Conservation (phyloP, 305 asterid species). For the Fraxinus velutina region DNA sequence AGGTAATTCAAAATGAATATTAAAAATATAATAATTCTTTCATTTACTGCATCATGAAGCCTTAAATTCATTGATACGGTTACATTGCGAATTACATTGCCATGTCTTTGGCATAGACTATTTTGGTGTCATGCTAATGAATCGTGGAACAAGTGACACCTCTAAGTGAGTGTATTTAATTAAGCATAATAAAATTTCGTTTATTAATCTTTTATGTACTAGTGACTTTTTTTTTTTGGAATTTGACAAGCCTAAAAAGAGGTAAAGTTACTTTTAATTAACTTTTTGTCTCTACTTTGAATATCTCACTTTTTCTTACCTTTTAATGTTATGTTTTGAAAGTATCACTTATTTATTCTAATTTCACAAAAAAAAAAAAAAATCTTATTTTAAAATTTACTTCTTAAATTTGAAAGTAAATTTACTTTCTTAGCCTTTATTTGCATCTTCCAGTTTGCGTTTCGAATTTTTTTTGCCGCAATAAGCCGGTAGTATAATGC, state of each 20-base stretch:
- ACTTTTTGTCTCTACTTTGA: neutral
- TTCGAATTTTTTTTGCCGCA: neutral
- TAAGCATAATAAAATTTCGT: neutral
- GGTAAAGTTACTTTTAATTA: neutral
- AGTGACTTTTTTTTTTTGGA: neutral
- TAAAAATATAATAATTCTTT: neutral
- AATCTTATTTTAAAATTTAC: neutral
- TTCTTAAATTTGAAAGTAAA: neutral
- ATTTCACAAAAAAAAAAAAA: neutral
- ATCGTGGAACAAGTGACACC: neutral
- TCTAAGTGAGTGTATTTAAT: neutral
- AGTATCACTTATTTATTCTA: neutral
- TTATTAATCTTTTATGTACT: neutral
- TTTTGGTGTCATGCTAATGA: neutral
- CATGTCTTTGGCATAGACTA: neutral
- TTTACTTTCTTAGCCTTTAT: neutral
- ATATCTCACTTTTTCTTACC: neutral
- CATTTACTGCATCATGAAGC: neutral
- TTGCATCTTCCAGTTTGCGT: slow-evolving; percentile 4
- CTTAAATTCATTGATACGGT: neutral
- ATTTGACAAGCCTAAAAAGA: neutral
- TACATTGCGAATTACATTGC: neutral
- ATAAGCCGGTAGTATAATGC: neutral
- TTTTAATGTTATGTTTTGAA: neutral
- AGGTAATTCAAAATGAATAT: neutral